Base-by-base conservation (phyloP, 2,329 filamentous ascomycete species). In the Penicillium sp. region DNA sequence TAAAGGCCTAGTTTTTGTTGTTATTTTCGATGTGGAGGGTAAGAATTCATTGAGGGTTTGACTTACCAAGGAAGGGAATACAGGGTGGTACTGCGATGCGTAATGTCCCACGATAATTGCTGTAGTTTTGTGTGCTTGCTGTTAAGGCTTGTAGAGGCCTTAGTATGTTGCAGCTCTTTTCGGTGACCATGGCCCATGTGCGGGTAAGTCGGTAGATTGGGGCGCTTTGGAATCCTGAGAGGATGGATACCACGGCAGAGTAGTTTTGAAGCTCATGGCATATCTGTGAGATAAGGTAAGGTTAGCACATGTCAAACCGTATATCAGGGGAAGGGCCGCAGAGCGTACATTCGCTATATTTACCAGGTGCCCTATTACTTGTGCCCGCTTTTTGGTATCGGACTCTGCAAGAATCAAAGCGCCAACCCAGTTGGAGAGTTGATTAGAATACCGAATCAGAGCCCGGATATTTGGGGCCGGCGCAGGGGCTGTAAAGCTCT, bases 381-480 rank as follows among this genome's bases (percentile, higher is more conserved):
- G 88, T 19, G 96, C 91, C 64, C 93, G 85, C 74, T 93, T 93
- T 80, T 93, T 96, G 61, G 96, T 88, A 69, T 97, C 93, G 67
- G 88, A 84, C 75, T 97, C 93, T 0, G 89, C 91, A 56, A 97
- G 76, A 62, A 97, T 96, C 90, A 96, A 96, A 73, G 96, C 91
- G 19, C 92, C 93, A 31, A 97, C 93, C 92, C 93, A 97, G 71
- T 97, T 97, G 6, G 93, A 96, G 80, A 97, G 87, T 73, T 96
- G 92, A 71, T 97, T 98, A 1, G 93, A 96, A 77, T 97, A 93
- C 53, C 96, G 81, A 75, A 98, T 98, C 59, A 97, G 83, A 5
- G 91, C 90, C 75, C 96, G 96, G 64, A 97, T 90, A 65, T 97
- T 96, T 0, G 91, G 87, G 3, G 93, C 91, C 33, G 90, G 89